Percentiles rank a stretch among this genome's conserved stretches.
These are phyloP conservation scores for Falciphora oryzae DNA, from an alignment of 2,329 filamentous ascomycete species.

Conservation along the genomic window DNA sequence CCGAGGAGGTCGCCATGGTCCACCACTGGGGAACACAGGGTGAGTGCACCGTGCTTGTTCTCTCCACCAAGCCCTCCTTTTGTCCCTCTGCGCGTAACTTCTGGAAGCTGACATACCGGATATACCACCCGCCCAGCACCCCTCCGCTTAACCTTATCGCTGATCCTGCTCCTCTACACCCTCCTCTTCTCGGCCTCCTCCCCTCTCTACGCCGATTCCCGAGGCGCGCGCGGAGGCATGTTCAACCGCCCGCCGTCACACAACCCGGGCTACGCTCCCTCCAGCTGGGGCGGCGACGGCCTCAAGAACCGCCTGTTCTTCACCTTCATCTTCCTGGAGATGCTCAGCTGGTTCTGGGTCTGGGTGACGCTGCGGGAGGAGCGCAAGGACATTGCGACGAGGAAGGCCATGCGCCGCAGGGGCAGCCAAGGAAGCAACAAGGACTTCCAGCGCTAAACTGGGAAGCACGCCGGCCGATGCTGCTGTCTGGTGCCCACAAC, in stretches of 20 bases:
- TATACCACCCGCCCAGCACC: conserved; percentile 38
- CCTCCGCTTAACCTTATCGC: conserved; percentile 59
- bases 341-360: conserved; percentile 82
- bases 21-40: conserved; percentile 64
- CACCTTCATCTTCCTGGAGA: conserved; percentile 77
- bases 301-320: conserved; percentile 83
- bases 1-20: conserved; percentile 58
- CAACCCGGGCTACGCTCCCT: conserved; percentile 31
- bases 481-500: background rate
- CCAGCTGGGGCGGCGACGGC: conserved; percentile 53
- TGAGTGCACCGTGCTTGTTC: conserved; percentile 38
- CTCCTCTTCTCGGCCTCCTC: conserved; percentile 53
- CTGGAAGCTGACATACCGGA: background rate
- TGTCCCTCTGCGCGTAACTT: conserved; percentile 35
- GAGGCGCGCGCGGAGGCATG: conserved; percentile 21
- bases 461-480: background rate
- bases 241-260: conserved; percentile 30
- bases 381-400: conserved; percentile 33
- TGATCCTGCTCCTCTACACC: conserved; percentile 56
- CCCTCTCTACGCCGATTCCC: conserved; percentile 38
- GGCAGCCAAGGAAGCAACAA: conserved; percentile 11
- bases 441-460: background rate
- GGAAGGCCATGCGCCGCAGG: conserved; percentile 30
- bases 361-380: conserved; percentile 68
- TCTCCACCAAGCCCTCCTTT: conserved; percentile 49